Base-by-base conservation (phyloP, 228 moss, liverwort and hornwort genomes). In the Sphagnum magellanicum region DNA sequence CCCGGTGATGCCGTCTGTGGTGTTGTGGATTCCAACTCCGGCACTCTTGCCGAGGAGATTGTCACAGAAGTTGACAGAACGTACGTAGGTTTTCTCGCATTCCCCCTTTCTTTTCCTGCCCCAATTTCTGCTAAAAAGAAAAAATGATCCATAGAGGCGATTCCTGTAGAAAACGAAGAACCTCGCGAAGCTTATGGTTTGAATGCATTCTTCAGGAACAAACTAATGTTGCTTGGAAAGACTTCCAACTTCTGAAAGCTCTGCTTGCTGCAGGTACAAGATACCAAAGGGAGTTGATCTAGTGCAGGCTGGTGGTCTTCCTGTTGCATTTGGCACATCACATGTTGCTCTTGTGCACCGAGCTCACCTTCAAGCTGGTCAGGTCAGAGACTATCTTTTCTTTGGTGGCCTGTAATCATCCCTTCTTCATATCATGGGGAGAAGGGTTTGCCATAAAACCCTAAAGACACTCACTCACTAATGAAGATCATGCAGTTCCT, bases 1-100 rank as follows among this genome's bases (percentile, higher is more conserved):
- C 78, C 82, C 5, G 98, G 98, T 46, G 94, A 98, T 77, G 78
- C 83, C 5, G 89, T 98, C 0, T 98, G 92, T 63, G 98, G 94
- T 14, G 65, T 69, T 16, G 72, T 73, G 3, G 46, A 6, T 4
- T 15, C 16, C 71, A 32, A 32, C 32, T 49, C 52, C 4, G 97
- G 93, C 12, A 77, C 84, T 60, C 92, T 72, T 46, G 92, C 94
- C 0, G 88, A 90, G 85, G 94, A 98, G 78, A 48, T 94, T 59
- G 67, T 92, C 6, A 73, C 79, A 4, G 89, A 93, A 16, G 85
- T 82, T 16, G 77, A 81, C 11, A 46, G 4, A 55, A 9, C 92
- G 94, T 98, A 70, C 81, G 79, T 57, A 59, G 5, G 12, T 8
- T 10, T 53, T 49, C 50, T 32, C 32, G 32, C 8, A 68, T 68